Base-by-base conservation (phyloP, 1,139 yeast genomes). In the Trichomonascaceae sp. region DNA sequence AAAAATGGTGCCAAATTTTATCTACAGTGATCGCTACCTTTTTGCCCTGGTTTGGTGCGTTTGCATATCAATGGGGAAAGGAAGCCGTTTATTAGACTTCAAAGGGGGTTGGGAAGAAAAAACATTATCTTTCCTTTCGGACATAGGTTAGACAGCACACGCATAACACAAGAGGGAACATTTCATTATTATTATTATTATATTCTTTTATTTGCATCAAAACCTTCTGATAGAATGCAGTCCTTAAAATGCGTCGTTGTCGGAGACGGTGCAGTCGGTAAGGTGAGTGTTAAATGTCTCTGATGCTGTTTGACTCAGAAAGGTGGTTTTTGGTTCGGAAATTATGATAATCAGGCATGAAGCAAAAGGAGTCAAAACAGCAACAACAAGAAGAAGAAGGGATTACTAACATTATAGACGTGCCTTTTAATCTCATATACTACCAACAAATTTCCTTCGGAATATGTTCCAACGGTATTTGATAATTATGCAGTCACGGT, bases 401-500 rank as follows among this genome's bases (percentile, higher is more conserved):
- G n/a, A n/a, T 1, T 41, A 30, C 53, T 19, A 38, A 43, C 49
- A 36, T 32, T 50, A 19, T 55, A 82, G 79, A 88, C 96, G 18
- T 88, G 96, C 74, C 81, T 90, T 60, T 79, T 91, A 63, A 93
- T 91, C 67, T 89, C 97, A 62, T 72, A 91, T 73, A 90, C 97
- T 46, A 89, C 96, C 60, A 89, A 89, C 72, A 88, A 93, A 55
- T 91, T 91, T 73, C 98, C 97, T 7, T 87, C 87, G 64, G 98
- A 91, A 72, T 91, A 91, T 70, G 89, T 91, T 57, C 98, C 97
- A 53, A 91, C 98, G 0, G 95, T 87, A 47, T 90, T 90, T 66
- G 98, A 93, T 71, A 93, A 93, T 76, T 93, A 93, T 70, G 98
- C 98, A 12, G 99, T 93, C 53, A 91, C 98, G 1, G 98, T 93